phyloP scores from a whole-genome alignment of 108 stramenopile species.

The Bacterosira constricta region DNA sequence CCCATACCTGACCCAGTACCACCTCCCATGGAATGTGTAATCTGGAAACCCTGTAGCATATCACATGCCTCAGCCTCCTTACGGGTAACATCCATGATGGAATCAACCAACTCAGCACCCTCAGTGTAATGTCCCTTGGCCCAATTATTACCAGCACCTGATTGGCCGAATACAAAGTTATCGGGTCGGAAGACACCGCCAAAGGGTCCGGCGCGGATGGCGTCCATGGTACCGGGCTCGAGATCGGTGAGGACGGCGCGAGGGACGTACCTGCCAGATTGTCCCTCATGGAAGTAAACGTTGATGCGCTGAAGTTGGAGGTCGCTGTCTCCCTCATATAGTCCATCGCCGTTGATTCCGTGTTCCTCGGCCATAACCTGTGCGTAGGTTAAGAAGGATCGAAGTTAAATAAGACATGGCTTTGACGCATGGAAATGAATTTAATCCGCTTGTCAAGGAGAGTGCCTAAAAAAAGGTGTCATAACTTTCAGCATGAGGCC shows the following conservation, averaged over 20 bases:
- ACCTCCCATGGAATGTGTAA: constrained; percentile 89
- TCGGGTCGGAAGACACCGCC: constrained; percentile 85
- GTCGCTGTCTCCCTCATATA: constrained; percentile 66
- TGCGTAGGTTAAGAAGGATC: too few species aligned
- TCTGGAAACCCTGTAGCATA: constrained; percentile 87
- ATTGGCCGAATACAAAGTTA: constrained; percentile 89
- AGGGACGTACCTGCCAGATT: constrained; percentile 81
- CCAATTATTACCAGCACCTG: constrained; percentile 89
- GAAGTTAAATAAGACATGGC: not conserved
- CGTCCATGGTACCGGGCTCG: constrained; percentile 89
- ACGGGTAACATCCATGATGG: constrained; percentile 82
- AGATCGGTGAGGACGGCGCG: constrained; percentile 80
- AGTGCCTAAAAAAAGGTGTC: too few species aligned
- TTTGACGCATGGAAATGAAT: not conserved
- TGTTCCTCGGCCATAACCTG: constrained; percentile 85
- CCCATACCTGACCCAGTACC: constrained; percentile 89
- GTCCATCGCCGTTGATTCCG: constrained; percentile 66
- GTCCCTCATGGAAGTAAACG: constrained; percentile 85
- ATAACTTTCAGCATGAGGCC: too few species aligned
- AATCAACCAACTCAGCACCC: constrained; percentile 86
- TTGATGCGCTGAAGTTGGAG: constrained; percentile 87
- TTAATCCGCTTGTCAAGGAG: too few species aligned
- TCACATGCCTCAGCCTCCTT: constrained; percentile 90
- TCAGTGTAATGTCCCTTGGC: constrained; percentile 92
- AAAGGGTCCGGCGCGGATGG: constrained; percentile 78